Evolutionary conservation across 1,284 basidiomycete genomes (phyloP), one percentile per base, ranked within the genome.

Genomic region (Ceratobasidium sp.): DNA sequence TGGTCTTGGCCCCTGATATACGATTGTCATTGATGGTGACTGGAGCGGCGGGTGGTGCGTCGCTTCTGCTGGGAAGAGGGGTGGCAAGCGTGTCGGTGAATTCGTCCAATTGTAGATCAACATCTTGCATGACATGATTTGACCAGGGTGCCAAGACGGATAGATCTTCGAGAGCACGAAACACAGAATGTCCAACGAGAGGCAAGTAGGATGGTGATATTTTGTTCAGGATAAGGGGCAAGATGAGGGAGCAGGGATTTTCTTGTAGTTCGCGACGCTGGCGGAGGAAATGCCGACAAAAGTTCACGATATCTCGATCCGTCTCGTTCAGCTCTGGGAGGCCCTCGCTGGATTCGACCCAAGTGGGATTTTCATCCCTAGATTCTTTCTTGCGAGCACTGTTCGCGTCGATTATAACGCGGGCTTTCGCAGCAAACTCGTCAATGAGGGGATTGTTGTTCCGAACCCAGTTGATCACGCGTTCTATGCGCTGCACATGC

Each of bases 271-370:
- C 82, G 34, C 90, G 88, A 1, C 81, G 83, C 24, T 86, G 85
- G 14, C 87, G 86, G 29, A 95, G 80, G 1, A 90, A 86, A n/a
- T 87, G 82, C 22, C 86, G 81, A 27, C 98, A 83, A 77, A 93
- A 90, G 1, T 84, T 82, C 49, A 98, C 82, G 76, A 97, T 90
- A 34, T 84, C 78, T 43, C 81, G 83, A 77, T 98, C 95, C 0
- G 86, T 82, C 0, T 82, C 77, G 74, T 75, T 79, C 37, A 72
- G 79, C 1, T 24, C 71, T n/a, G 46, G 74, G 64, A 81, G 13
- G 79, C 79, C 27, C 54, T 51, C 37, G 61, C 62, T 27, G 68
- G 54, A 31, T 46, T 58, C 53, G 9, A 69, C 68, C 31, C 84
- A 83, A 1, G 83, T 81, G 1, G 84, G 81, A 37, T 81, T 80